Evolutionary conservation across 495 filamentous ascomycete genomes (phyloP).

Genomic region (Schizothecium vesticola): DNA sequence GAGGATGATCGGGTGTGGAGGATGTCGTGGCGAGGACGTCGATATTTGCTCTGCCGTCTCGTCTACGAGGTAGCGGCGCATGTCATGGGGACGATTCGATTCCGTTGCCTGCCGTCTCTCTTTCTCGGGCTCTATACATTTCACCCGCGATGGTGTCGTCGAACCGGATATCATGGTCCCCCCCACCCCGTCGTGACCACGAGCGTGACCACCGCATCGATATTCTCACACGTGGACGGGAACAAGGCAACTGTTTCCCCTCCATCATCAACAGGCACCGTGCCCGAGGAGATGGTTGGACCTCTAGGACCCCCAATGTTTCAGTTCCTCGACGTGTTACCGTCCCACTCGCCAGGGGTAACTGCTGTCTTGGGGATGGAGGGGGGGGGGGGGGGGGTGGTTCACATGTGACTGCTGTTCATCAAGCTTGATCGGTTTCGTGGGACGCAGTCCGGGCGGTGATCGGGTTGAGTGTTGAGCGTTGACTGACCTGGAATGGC

Average conservation of each 20-base stretch:
- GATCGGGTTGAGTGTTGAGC: neutral
- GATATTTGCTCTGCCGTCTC: neutral
- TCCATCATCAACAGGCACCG: neutral
- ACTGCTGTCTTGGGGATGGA: neutral
- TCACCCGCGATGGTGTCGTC: neutral
- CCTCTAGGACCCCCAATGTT: slow-evolving; percentile 5
- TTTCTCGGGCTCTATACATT: neutral
- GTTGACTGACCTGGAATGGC: neutral
- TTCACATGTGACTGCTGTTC: neutral
- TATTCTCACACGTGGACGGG: neutral
- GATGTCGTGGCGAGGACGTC: neutral
- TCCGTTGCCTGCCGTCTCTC: neutral
- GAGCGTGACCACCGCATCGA: neutral
- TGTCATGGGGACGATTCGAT: neutral
- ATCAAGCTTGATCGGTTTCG: slow-evolving; percentile 3
- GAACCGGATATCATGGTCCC: neutral
- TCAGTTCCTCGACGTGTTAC: slow-evolving; percentile 5
- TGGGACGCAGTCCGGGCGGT: neutral
- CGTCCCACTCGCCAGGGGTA: slow-evolving; percentile 13
- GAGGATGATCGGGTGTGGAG: neutral
- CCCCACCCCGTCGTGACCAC: neutral
- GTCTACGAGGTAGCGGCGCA: neutral
- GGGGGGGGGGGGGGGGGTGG: neutral
- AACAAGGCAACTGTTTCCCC: neutral
- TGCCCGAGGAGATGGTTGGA: neutral